These are phyloP conservation scores for Tetrapyrgos nigripes DNA, from an alignment of 1,284 basidiomycete species.

Conservation along the genomic window DNA sequence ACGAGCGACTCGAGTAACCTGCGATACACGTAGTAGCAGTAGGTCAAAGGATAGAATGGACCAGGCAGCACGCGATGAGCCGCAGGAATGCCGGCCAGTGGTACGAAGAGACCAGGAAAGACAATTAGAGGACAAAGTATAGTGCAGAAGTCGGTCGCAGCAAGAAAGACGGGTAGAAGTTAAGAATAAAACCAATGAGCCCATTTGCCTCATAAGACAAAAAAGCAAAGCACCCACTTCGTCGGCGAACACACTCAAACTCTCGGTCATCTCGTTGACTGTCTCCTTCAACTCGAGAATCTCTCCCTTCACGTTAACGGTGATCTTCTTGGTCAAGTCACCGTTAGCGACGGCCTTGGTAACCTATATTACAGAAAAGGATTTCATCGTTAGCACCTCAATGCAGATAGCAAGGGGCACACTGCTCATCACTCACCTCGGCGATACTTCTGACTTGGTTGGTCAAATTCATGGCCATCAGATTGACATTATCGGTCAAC, in stretches of 20 bases:
- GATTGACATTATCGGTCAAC: slow-evolving; percentile 80
- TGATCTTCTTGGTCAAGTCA: slow-evolving; percentile 90
- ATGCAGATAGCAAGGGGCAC: too few relatives aligned
- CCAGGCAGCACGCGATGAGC: too few relatives aligned
- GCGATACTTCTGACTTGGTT: slow-evolving; percentile 92
- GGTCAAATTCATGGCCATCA: slow-evolving; percentile 93
- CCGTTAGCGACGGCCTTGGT: slow-evolving; percentile 91
- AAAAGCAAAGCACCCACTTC: slow-evolving; percentile 39
- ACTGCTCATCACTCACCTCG: too few relatives aligned
- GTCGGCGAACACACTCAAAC: slow-evolving; percentile 85
- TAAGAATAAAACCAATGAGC: not conserved
- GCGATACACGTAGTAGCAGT: not conserved
- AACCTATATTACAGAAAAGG: slow-evolving; percentile 40
- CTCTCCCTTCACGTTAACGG: slow-evolving; percentile 89
- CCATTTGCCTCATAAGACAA: not conserved
- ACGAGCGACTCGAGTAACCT: slow-evolving; percentile 76
- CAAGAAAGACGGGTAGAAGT: too few relatives aligned
- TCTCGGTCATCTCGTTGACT: slow-evolving; percentile 92
- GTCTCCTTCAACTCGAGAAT: slow-evolving; percentile 88
- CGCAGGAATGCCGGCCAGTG: too few relatives aligned
- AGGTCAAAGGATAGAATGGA: too few relatives aligned
- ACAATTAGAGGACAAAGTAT: too few relatives aligned
- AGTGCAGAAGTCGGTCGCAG: too few relatives aligned
- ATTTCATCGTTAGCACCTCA: too few relatives aligned
- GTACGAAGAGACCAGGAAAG: too few relatives aligned